Conservation (phyloP, 2,329 filamentous ascomycete genomes). For the Pseudogymnoascus sp. region DNA sequence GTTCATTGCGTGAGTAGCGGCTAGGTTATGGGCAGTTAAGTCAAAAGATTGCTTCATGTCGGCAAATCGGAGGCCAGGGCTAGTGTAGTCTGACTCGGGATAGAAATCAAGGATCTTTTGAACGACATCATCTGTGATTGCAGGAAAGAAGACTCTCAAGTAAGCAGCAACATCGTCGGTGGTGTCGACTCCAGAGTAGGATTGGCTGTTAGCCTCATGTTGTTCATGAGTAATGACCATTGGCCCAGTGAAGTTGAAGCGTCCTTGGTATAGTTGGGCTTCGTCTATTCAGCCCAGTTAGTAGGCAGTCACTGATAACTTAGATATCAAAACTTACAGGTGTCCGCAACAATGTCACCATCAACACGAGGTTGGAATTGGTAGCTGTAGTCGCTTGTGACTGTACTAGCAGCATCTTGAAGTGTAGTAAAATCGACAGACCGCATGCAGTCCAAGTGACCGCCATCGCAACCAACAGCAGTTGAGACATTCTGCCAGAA, state of each 20-base stretch:
- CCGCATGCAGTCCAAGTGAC: constrained; percentile 27
- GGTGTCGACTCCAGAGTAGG: constrained; percentile 28
- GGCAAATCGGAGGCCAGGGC: constrained; percentile 29
- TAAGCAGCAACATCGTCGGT: constrained; percentile 28
- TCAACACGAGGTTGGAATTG: constrained; percentile 33
- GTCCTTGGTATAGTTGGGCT: constrained; percentile 30
- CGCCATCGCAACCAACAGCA: constrained; percentile 27
- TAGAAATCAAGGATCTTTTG: constrained; percentile 28
- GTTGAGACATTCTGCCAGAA: constrained; percentile 28
- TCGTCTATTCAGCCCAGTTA: constrained; percentile 22
- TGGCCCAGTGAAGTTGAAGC: constrained; percentile 32
- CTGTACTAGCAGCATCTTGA: constrained; percentile 22
- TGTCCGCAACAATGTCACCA: constrained; percentile 31
- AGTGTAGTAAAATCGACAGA: constrained; percentile 26
- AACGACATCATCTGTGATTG: constrained; percentile 29
- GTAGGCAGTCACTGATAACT: not conserved
- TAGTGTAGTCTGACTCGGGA: constrained; percentile 29
- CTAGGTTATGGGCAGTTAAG: constrained; percentile 29
- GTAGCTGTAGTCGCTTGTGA: constrained; percentile 26
- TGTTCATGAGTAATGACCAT: constrained; percentile 31
- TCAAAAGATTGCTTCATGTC: constrained; percentile 33
- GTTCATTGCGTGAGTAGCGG: constrained; percentile 29
- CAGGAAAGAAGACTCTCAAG: constrained; percentile 29
- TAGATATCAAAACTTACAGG: constrained; percentile 17
- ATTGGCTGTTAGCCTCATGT: constrained; percentile 29